These are phyloP conservation scores for Leccinum huronense DNA, from an alignment of 1,284 basidiomycete species.

Conservation along the genomic window DNA sequence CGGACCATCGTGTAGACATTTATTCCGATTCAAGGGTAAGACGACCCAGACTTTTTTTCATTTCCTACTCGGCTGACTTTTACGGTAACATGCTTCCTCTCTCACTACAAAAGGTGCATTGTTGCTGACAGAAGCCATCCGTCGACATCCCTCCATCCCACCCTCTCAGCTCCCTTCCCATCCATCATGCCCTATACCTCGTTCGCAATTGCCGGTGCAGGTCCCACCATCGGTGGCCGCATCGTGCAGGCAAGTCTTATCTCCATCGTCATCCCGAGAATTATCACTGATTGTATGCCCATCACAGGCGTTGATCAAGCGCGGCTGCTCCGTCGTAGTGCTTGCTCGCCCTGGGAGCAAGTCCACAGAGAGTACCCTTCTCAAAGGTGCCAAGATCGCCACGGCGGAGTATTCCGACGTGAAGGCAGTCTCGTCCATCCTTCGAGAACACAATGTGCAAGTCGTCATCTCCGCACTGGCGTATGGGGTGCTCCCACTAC, in stretches of 20 bases:
- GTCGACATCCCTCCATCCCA: neutral
- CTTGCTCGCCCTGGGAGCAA: conserved; percentile 28
- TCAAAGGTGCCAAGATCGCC: conserved; percentile 31
- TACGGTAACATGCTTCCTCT: neutral
- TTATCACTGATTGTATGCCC: neutral
- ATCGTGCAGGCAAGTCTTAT: conserved; percentile 28
- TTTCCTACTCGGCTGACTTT: neutral
- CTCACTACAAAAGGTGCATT: neutral
- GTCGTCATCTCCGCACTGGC: conserved; percentile 38
- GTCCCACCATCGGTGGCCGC: conserved; percentile 32
- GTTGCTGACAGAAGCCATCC: neutral
- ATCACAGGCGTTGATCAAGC: conserved; percentile 23
- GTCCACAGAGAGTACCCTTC: conserved; percentile 20
- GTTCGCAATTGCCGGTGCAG: conserved; percentile 32
- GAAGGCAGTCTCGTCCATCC: conserved; percentile 29
- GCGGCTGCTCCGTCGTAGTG: conserved; percentile 26
- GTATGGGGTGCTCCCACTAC: conserved; percentile 27
- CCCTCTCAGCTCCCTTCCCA: neutral
- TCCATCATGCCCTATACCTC: conserved; percentile 32
- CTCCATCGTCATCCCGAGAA: neutral
- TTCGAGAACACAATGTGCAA: conserved; percentile 36
- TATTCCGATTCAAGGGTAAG: neutral
- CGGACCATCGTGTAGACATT: neutral
- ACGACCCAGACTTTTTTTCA: neutral
- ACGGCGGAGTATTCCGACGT: conserved; percentile 36